Conservation (phyloP, 768 basidiomycete genomes). For the Amanita pallidorosea region DNA sequence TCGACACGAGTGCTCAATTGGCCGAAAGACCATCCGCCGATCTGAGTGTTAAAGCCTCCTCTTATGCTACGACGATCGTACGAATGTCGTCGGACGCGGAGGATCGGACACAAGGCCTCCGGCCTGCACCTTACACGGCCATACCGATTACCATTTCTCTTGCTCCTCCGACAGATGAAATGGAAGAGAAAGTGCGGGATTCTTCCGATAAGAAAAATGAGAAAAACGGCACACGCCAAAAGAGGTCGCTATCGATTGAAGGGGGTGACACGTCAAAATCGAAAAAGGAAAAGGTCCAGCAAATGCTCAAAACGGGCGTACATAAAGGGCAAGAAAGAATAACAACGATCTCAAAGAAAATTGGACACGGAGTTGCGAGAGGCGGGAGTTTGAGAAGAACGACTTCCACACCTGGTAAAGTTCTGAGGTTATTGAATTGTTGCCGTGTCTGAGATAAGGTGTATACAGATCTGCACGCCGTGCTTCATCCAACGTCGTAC, state of each 20-base stretch:
- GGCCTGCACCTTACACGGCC: neutral
- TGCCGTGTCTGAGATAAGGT: neutral
- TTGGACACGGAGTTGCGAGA: slow-evolving; percentile 58
- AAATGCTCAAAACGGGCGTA: slow-evolving; percentile 64
- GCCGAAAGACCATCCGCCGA: neutral
- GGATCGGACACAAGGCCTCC: neutral
- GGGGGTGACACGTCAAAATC: slow-evolving; percentile 41
- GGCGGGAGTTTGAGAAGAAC: slow-evolving; percentile 47
- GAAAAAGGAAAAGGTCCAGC: slow-evolving; percentile 68
- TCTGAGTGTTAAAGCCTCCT: neutral
- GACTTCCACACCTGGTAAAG: slow-evolving; percentile 60
- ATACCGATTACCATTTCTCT: slow-evolving; percentile 46
- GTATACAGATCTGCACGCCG: slow-evolving; percentile 54
- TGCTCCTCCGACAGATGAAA: slow-evolving; percentile 34
- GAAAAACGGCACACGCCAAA: slow-evolving; percentile 7
- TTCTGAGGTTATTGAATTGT: neutral
- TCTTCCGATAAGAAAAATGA: slow-evolving; percentile 8
- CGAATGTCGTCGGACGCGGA: neutral
- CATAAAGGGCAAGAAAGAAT: slow-evolving; percentile 67
- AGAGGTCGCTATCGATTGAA: slow-evolving; percentile 30
- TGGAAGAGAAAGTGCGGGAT: slow-evolving; percentile 9
- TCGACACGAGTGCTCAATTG: neutral
- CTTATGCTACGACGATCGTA: neutral
- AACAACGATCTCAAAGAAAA: slow-evolving; percentile 65
- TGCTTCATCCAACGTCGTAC: slow-evolving; percentile 48